Conservation (phyloP, 345 rosid genomes). For the Hypericum androsaemum region DNA sequence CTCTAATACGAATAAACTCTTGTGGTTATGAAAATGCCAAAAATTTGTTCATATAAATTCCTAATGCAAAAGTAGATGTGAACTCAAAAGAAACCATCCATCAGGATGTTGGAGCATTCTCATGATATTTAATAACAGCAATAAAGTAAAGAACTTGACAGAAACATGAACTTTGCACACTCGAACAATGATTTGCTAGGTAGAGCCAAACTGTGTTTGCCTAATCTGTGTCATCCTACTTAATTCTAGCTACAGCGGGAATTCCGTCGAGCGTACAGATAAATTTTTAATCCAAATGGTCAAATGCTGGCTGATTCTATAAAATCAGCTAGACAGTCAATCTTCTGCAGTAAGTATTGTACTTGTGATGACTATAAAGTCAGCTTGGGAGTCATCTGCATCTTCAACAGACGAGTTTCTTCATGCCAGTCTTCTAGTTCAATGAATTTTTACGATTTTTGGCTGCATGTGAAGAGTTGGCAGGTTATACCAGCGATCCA, state of each 20-base stretch:
- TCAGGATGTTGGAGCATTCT: too few relatives aligned
- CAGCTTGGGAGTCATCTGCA: constrained; percentile 16
- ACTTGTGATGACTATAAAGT: constrained; percentile 8
- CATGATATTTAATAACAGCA: too few relatives aligned
- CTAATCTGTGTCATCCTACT: too few relatives aligned
- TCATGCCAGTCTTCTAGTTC: constrained; percentile 19
- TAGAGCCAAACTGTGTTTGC: too few relatives aligned
- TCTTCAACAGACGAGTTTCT: constrained; percentile 18
- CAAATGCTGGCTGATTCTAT: constrained; percentile 2
- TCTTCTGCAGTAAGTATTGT: constrained; percentile 17
- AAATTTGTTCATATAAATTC: constrained; percentile 3
- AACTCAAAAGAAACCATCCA: constrained; percentile 3
- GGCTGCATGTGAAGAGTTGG: constrained; percentile 26
- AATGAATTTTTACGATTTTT: constrained; percentile 21
- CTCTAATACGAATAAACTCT: too few relatives aligned
- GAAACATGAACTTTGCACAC: too few relatives aligned
- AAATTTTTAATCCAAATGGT: too few relatives aligned
- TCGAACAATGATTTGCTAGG: too few relatives aligned
- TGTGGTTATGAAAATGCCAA: neutral
- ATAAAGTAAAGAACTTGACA: too few relatives aligned
- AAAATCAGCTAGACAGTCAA: neutral
- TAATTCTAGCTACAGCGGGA: too few relatives aligned
- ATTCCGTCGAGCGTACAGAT: too few relatives aligned
- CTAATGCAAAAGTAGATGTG: constrained; percentile 8
- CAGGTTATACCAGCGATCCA: neutral